Evolutionary conservation across 257 asterid species (phyloP).

Genomic region (Solanum peruvianum): DNA sequence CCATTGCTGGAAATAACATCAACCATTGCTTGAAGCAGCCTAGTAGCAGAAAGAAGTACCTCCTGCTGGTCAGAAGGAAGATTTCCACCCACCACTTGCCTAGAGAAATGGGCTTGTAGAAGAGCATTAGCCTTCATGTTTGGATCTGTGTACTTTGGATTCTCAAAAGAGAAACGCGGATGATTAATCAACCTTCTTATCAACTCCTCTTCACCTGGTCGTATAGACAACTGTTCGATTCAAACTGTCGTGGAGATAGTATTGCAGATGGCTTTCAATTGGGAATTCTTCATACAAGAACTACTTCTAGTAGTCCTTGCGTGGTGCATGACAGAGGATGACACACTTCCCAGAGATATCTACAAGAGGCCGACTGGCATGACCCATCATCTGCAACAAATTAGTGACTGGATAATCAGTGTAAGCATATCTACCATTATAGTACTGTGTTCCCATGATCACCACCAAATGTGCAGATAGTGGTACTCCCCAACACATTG

Average conservation of each 20-base stretch:
- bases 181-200: conserved; percentile 27
- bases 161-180: conserved; percentile 24
- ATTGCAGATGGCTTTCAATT: conserved; percentile 32
- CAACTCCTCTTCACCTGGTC: conserved; percentile 36
- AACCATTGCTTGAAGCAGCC: conserved; percentile 32
- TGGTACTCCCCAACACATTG: too few relatives aligned
- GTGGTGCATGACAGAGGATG: not conserved
- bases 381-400: too few relatives aligned
- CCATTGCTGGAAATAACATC: conserved; percentile 37
- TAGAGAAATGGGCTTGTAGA: conserved; percentile 28
- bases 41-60: conserved; percentile 21
- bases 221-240: conserved; percentile 20
- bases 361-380: too few relatives aligned
- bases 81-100: conserved; percentile 23
- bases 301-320: conserved; percentile 31
- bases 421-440: too few relatives aligned
- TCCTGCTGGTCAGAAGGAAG: conserved; percentile 24
- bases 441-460: too few relatives aligned
- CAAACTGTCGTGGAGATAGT: conserved; percentile 27
- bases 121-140: conserved; percentile 30
- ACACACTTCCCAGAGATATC: too few relatives aligned
- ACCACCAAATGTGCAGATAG: too few relatives aligned
- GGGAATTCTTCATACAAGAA: conserved; percentile 33
- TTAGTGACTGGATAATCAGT: too few relatives aligned
- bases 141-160: conserved; percentile 21